These are phyloP conservation scores for Entomortierella lignicola DNA, from an alignment of 192 early-diverging fungal genomes.

Conservation along the genomic window DNA sequence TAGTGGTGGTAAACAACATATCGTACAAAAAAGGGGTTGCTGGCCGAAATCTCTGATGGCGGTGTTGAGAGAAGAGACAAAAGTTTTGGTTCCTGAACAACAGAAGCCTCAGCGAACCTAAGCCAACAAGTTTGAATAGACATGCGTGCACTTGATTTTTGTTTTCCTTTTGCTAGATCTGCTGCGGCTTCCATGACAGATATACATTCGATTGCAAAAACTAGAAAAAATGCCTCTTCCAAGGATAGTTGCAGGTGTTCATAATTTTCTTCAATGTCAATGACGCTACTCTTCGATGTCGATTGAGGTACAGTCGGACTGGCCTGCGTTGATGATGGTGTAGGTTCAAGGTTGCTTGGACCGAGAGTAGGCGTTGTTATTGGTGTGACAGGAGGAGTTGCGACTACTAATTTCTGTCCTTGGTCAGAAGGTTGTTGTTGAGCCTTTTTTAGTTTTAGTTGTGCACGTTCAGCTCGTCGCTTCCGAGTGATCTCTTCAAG, in stretches of 20 bases:
- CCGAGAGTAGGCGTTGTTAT: background rate
- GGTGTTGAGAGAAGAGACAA: background rate
- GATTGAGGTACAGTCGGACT: too few relatives aligned
- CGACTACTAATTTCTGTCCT: background rate
- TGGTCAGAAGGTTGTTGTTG: background rate
- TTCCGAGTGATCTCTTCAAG: slow-evolving; percentile 58
- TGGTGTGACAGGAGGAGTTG: background rate
- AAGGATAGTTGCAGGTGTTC: slow-evolving; percentile 78
- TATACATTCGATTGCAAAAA: slow-evolving; percentile 67
- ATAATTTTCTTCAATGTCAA: slow-evolving; percentile 5
- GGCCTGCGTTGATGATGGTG: background rate
- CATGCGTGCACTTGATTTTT: slow-evolving; percentile 1
- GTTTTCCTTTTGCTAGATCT: background rate
- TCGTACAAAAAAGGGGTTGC: slow-evolving; percentile 66
- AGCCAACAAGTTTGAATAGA: slow-evolving; percentile 58
- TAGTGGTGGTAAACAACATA: slow-evolving; percentile 90
- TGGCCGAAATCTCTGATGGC: background rate
- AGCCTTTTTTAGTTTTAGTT: slow-evolving; percentile 11
- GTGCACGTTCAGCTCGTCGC: slow-evolving; percentile 43
- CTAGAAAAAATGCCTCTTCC: slow-evolving; percentile 81
- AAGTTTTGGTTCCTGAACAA: background rate
- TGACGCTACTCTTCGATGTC: background rate
- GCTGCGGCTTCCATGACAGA: slow-evolving; percentile 49
- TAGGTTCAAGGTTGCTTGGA: background rate
- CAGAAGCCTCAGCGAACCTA: slow-evolving; percentile 29